Percentiles rank a stretch among this genome's conserved stretches.
Conservation (phyloP, 768 basidiomycete genomes). For the Lactarius indigo region DNA sequence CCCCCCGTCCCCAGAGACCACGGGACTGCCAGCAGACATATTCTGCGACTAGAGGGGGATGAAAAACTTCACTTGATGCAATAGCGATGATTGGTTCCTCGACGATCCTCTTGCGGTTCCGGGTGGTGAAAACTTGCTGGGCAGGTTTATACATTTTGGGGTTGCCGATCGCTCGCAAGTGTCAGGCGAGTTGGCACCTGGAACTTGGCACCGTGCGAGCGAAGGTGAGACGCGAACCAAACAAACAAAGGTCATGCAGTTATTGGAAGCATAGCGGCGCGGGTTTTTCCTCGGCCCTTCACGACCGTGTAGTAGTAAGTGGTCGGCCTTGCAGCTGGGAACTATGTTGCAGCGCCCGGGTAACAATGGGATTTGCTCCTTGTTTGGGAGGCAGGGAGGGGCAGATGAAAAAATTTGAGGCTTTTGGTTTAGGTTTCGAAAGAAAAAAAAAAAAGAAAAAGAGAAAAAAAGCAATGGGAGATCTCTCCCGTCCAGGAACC, state of each 20-base stretch:
- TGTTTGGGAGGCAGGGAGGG: neutral
- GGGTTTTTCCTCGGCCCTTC: constrained; percentile 15
- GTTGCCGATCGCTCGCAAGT: constrained; percentile 25
- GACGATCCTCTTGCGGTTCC: constrained; percentile 20
- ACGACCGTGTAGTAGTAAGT: constrained; percentile 4
- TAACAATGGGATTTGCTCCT: neutral
- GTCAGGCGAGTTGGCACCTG: constrained; percentile 19
- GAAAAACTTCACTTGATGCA: constrained; percentile 16
- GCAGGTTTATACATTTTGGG: constrained; percentile 25
- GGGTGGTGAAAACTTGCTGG: constrained; percentile 17
- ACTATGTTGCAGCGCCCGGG: constrained; percentile 7
- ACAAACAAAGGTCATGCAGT: constrained; percentile 2
- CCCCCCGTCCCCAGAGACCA: neutral
- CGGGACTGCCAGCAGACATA: neutral
- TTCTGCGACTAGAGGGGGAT: neutral
- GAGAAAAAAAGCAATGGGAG: neutral
- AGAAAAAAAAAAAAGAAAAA: constrained; percentile 6
- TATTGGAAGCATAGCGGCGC: constrained; percentile 9
- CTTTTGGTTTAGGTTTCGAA: constrained; percentile 14
- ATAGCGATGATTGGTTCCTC: constrained; percentile 14
- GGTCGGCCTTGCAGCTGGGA: neutral
- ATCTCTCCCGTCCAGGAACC: constrained; percentile 21
- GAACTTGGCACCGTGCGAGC: constrained; percentile 19
- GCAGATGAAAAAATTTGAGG: constrained; percentile 15
- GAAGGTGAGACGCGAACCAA: constrained; percentile 4